Evolutionary conservation across 805 yeast genomes (phyloP), one percentile per base, ranked within the genome.

Genomic region (Metschnikowia dekortorum): DNA sequence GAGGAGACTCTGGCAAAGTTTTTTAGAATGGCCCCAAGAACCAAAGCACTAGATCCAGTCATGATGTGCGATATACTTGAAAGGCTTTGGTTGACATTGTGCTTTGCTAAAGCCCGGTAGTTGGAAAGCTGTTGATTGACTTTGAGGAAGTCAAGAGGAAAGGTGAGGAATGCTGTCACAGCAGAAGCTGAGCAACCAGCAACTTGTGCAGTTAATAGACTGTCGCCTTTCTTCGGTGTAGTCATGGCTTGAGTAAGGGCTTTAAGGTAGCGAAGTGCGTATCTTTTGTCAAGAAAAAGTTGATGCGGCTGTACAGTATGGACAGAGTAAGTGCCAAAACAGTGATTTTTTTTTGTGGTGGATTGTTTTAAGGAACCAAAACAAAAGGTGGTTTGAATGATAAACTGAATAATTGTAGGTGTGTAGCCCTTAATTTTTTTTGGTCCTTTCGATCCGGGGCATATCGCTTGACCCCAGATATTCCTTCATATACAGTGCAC

Each of bases 1-100:
- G 85, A 78, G 28, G 83, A 71, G 60, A 91, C 82, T 50, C 98
- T 70, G 6, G 89, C 79, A 6, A 81, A 74, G 4, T 95, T 84
- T 66, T 90, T 91, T 48, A 83, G 60, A 0, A 88, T 76, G 52
- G 83, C 82, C 4, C 97, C 97, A 0, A 83, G 55, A 35, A 89
- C 85, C 52, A 89, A 66, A 0, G 96, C 89, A 46, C 87, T 79
- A 58, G 88, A 81, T 1, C 98, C 97, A 18, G 67, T 69, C 60
- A 62, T 69, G 18, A 71, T 45, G 39, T 73, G 78, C 2, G 68
- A 68, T 13, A 73, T 36, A 35, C 61, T 54, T 2, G 74, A 66
- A 44, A 60, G 61, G 53, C 65, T 69, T n/a, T 68, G 66, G 6
- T 68, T 68, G 13, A 69, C 64, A 31, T 65, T 61, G 56, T 59